phyloP scores from a whole-genome alignment of 768 basidiomycete genomes.

The Mycena galericulata region DNA sequence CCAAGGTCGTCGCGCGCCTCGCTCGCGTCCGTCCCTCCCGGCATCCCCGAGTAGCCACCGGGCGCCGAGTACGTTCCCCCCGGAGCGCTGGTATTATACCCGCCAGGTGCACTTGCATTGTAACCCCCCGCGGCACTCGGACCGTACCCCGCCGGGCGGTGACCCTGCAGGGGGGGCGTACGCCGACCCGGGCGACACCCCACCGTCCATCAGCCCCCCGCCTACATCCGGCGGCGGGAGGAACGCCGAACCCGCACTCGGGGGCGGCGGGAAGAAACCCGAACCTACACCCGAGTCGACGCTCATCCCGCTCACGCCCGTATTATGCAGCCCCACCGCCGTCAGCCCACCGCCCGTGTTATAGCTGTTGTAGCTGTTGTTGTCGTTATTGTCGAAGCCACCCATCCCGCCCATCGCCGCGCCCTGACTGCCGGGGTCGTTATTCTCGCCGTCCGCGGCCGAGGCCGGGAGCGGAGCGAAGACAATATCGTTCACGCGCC shows the following conservation, averaged over 20 bases:
- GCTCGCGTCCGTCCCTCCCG: background rate
- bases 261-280: conserved; percentile 29
- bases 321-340: conserved; percentile 21
- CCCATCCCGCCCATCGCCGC: conserved; percentile 3
- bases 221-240: conserved; percentile 28
- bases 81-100: background rate
- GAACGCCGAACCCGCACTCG: too few relatives aligned
- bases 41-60: background rate
- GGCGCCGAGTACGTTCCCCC: conserved; percentile 9
- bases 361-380: background rate
- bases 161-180: conserved; percentile 1
- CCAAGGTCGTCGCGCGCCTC: conserved; percentile 56
- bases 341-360: conserved; percentile 3
- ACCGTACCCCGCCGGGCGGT: background rate
- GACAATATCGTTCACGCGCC: conserved; percentile 62
- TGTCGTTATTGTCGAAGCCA: conserved; percentile 7
- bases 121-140: background rate
- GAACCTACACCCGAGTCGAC: background rate
- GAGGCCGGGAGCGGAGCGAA: conserved; percentile 56
- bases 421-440: background rate
- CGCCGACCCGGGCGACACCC: background rate
- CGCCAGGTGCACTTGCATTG: background rate
- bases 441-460: conserved; percentile 26
- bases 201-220: conserved; percentile 23
- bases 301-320: conserved; percentile 2